Evolutionary conservation across 2,329 filamentous ascomycete genomes (phyloP).

Genomic region (Aspergillus vadensis): DNA sequence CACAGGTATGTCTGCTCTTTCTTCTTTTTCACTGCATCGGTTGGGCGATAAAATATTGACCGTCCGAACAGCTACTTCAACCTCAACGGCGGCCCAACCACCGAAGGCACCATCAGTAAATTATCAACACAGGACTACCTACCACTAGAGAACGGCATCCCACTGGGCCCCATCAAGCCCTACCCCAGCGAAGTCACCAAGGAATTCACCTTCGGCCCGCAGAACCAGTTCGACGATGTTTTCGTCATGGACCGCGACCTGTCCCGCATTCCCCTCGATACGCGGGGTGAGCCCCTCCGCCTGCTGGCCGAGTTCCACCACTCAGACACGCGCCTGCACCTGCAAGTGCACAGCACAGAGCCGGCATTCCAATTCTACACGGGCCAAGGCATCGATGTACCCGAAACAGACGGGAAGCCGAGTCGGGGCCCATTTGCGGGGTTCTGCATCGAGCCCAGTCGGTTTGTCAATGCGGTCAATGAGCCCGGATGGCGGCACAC

Average conservation of each 20-base stretch:
- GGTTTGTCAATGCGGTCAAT: slow-evolving; percentile 88
- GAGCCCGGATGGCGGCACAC: slow-evolving; percentile 76
- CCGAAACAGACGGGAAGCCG: slow-evolving; percentile 60
- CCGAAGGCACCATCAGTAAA: slow-evolving; percentile 63
- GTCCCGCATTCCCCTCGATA: slow-evolving; percentile 64
- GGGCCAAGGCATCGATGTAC: slow-evolving; percentile 79
- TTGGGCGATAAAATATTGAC: not conserved
- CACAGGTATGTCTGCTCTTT: slow-evolving; percentile 65
- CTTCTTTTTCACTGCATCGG: no score
- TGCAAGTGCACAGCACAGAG: slow-evolving; percentile 88
- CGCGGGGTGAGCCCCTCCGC: slow-evolving; percentile 63
- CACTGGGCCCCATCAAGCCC: slow-evolving; percentile 68
- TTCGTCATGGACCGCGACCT: slow-evolving; percentile 74
- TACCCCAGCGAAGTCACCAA: slow-evolving; percentile 62
- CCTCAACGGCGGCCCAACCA: slow-evolving; percentile 59
- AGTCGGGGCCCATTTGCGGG: slow-evolving; percentile 70
- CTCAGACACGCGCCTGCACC: slow-evolving; percentile 71
- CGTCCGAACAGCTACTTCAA: slow-evolving; percentile 63
- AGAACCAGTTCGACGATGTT: slow-evolving; percentile 81
- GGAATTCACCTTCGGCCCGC: slow-evolving; percentile 70
- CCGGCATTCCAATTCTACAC: slow-evolving; percentile 98
- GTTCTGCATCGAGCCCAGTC: slow-evolving; percentile 89
- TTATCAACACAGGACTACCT: slow-evolving; percentile 67
- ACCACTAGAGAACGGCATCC: slow-evolving; percentile 75
- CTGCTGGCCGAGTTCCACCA: slow-evolving; percentile 74